Evolutionary conservation across 148 eudicot genomes (phyloP), one percentile per base, ranked within the genome.

Genomic region (Persicaria tinctoria): DNA sequence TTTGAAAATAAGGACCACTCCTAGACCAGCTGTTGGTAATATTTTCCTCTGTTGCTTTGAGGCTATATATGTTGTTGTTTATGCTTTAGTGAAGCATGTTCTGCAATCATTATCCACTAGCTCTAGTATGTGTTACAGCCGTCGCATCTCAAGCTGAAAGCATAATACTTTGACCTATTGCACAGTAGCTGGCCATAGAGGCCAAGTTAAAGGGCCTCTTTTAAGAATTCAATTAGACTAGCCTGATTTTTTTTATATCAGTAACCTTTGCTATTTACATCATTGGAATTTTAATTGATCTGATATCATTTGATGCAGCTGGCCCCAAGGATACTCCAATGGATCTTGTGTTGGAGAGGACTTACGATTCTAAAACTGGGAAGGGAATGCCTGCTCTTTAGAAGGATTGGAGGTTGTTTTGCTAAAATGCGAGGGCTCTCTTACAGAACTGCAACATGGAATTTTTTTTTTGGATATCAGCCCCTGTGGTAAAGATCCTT

Each of bases 281-380:
- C 64, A 32, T 64, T 64, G 46, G 38, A 38, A 46, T 64, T 11
- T 5, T 66, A 66, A 66, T 1, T 12, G 44, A 66, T 4, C 70
- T 12, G 4, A 8, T 41, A 38, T 64, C 47, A 38, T 14, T 18
- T 56, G 64, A 46, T 85, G 81, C 91, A 94, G 98, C 82, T 77
- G 98, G 98, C 68, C 97, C 97, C 38, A 92, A 89, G 82, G 98
- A 94, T 79, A 92, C 98, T 78, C 89, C 92, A 20, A 77, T 92
- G 87, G 90, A 89, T 48, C 54, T 85, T 17, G 97, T 92, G 68
- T 50, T 78, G 79, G 97, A 94, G 80, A 87, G 82, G 92, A 94
- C 97, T 5, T 94, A 87, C 18, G 91, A 94, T 78, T 45, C 89
- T 73, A 90, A 90, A 90, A 81, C 92, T 57, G 98, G 98, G 54